Base-by-base conservation (phyloP, 108 stramenopile genomes). In the Fragilariopsis cylindrus region DNA sequence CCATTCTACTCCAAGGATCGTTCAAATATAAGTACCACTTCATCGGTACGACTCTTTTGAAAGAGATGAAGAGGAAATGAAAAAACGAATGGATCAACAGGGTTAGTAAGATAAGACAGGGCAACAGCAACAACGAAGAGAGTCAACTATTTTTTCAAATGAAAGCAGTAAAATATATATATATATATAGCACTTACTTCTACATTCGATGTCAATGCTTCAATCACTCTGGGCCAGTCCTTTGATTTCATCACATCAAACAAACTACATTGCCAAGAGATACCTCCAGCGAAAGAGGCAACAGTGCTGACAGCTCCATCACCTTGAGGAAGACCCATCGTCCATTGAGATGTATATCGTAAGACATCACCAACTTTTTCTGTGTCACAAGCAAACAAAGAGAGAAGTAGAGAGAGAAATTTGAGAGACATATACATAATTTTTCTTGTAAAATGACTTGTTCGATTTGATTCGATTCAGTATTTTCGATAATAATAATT, bases 11-110 rank as follows among this genome's bases (percentile, higher is more conserved):
- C 68, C 46, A 89, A 43, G 7, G 89, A 78, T 46, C 93, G 82
- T 65, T 94, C 93, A 76, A 94, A 94, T 7, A 94, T 56, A 56
- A 94, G 68, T n/a, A 94, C 82, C 18, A 90, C 90, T 74, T 94
- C 89, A 78, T 91, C 88, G 49, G 93, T 94, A 44, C 90, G 65
- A 57, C 56, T 70, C 57, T 77, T 47, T n/a, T 55, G 12, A 40
- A 52, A 21, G 9, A 12, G 39, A 12, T 39, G 5, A 39, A 70
- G 52, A 49, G 11, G 48, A 44, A 44, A 3, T 5, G 1, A 69
- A 39, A 52, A 69, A 21, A 30, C 60, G 60, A 11, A 19, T 18
- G 19, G 16, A 21, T 60, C 18, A 60, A 60, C 19, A 19, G 11
- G 19, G 30, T 30, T 1, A 30, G 30, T 30, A 30, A 30, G 30